Evolutionary conservation across 1,284 basidiomycete genomes (phyloP).

Genomic region (Pseudozyma thailandica): DNA sequence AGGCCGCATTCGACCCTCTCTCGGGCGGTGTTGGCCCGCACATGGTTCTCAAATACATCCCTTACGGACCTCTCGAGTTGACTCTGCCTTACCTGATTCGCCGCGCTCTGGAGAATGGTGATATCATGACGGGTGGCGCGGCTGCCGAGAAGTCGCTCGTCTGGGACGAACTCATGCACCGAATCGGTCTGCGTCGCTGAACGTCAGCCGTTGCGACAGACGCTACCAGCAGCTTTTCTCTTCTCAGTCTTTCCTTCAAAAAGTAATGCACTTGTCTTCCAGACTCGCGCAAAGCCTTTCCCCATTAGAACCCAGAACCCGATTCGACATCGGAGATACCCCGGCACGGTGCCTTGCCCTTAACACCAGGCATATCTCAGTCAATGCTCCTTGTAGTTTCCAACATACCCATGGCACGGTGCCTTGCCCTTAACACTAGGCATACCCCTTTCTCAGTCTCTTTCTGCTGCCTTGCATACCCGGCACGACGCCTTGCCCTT

Average conservation of each 20-base stretch:
- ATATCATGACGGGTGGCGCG: conserved; percentile 74
- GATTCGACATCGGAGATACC: conserved; percentile 15
- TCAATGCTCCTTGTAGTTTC: not conserved
- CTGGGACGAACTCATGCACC: conserved; percentile 41
- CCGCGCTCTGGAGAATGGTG: conserved; percentile 82
- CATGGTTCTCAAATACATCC: conserved; percentile 64
- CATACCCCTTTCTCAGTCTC: conserved; percentile 1
- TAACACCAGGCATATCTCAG: conserved; percentile 31
- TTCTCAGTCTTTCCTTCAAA: not conserved
- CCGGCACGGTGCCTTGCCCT: conserved; percentile 47
- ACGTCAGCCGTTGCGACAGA: not conserved
- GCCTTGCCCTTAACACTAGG: conserved; percentile 50
- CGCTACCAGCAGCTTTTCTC: not conserved
- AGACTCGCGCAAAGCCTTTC: too few species aligned
- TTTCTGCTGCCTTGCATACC: conserved; percentile 19
- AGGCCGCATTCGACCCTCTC: conserved; percentile 73
- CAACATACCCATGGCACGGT: conserved; percentile 32
- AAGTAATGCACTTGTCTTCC: not conserved
- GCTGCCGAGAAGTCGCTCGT: conserved; percentile 63
- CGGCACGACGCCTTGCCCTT: conserved; percentile 49
- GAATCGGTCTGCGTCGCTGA: conserved; percentile 40
- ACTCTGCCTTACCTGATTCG: conserved; percentile 80
- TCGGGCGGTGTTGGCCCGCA: conserved; percentile 73
- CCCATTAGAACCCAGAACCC: not conserved
- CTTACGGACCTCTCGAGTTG: conserved; percentile 65